These are phyloP conservation scores for Tulasnella sp. DNA, from an alignment of 768 basidiomycete genomes.

Conservation along the genomic window DNA sequence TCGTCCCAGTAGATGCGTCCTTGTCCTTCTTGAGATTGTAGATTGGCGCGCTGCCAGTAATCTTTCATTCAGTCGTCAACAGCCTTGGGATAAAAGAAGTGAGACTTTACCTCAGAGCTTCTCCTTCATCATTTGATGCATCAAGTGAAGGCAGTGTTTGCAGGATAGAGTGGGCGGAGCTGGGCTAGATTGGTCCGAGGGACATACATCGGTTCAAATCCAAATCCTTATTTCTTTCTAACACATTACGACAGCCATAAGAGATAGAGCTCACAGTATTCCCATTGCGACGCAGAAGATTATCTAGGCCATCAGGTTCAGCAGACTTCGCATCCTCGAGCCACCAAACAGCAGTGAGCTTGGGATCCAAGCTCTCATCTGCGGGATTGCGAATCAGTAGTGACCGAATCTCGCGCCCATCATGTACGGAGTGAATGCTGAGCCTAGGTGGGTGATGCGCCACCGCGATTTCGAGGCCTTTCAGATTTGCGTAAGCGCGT, in stretches of 20 bases:
- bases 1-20: background rate
- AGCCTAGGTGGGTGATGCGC: slow-evolving; percentile 57
- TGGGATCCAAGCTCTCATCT: background rate
- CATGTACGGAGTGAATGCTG: slow-evolving; percentile 66
- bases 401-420: slow-evolving; percentile 47
- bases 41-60: background rate
- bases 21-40: background rate
- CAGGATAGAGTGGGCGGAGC: slow-evolving; percentile 62
- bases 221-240: background rate
- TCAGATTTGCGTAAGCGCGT: slow-evolving; percentile 31
- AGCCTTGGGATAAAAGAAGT: background rate
- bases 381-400: slow-evolving; percentile 21
- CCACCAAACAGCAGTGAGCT: slow-evolving; percentile 20
- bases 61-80: background rate
- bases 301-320: slow-evolving; percentile 1
- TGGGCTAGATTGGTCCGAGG: slow-evolving; percentile 49
- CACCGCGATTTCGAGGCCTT: slow-evolving; percentile 52
- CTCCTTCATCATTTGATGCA: slow-evolving; percentile 51
- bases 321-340: slow-evolving; percentile 22
- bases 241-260: background rate
- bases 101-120: slow-evolving; percentile 45
- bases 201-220: background rate
- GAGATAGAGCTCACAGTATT: background rate
- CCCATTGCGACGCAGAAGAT: slow-evolving; percentile 16
- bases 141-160: slow-evolving; percentile 62